phyloP scores from a whole-genome alignment of 2,329 filamentous ascomycete species.

The Cyclaneusma minus region DNA sequence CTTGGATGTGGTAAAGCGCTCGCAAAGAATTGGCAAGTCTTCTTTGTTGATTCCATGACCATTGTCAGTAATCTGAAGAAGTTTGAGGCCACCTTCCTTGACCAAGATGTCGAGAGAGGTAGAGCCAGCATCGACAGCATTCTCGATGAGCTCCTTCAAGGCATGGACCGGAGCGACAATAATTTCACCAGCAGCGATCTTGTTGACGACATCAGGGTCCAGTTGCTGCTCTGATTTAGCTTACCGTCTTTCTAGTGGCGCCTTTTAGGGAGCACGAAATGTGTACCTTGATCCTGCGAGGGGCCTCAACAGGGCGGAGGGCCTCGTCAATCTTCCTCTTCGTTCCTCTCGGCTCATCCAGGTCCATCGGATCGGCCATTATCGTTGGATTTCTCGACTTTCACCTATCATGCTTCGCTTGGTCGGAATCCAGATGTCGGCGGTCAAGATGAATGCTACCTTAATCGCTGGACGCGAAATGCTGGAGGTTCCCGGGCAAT shows the following conservation, averaged over 20 bases:
- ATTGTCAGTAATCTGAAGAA: slow-evolving; percentile 95
- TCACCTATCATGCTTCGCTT: no score
- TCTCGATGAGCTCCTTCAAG: slow-evolving; percentile 91
- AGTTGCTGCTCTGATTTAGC: slow-evolving; percentile 45
- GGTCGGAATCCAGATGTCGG: no score
- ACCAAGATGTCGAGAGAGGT: slow-evolving; percentile 81
- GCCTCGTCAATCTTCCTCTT: slow-evolving; percentile 34
- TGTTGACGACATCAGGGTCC: slow-evolving; percentile 89
- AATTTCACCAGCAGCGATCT: slow-evolving; percentile 95
- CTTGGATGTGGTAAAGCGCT: slow-evolving; percentile 94
- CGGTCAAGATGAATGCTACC: no score
- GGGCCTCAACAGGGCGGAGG: slow-evolving; percentile 21
- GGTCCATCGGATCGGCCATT: no score
- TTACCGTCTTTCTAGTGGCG: background rate
- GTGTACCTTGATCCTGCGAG: slow-evolving; percentile 31
- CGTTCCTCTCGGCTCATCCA: slow-evolving; percentile 16
- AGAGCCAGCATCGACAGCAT: slow-evolving; percentile 91
- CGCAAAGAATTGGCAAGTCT: slow-evolving; percentile 80
- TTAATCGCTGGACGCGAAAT: no score
- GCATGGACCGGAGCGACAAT: slow-evolving; percentile 95
- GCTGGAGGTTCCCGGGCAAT: no score
- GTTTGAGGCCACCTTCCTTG: slow-evolving; percentile 87
- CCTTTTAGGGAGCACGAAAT: background rate
- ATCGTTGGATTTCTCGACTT: no score
- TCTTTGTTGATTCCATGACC: slow-evolving; percentile 93